These are phyloP conservation scores for Fusarium fracticaudum DNA, from an alignment of 2,329 filamentous ascomycete genomes.

Conservation along the genomic window DNA sequence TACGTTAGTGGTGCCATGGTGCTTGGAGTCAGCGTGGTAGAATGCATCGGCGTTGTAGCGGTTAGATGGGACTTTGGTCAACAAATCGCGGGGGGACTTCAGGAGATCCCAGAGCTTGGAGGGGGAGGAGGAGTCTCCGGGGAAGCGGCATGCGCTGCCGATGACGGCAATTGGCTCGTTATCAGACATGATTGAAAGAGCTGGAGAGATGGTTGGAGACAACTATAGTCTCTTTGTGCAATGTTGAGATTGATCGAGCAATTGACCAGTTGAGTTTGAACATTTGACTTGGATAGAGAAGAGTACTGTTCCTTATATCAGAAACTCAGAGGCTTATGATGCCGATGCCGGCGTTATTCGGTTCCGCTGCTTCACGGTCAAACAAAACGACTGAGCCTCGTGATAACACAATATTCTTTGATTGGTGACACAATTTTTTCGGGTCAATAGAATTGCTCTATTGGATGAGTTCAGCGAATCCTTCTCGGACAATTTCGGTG, in stretches of 20 bases:
- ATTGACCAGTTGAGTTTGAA: background rate
- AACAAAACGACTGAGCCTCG: background rate
- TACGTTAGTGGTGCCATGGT: background rate
- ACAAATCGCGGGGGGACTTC: fast-evolving
- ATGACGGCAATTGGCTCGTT: slow-evolving; percentile 53
- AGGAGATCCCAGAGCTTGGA: background rate
- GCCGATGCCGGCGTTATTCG: background rate
- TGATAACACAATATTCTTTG: background rate
- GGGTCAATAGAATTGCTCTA: fast-evolving
- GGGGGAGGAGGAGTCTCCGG: slow-evolving; percentile 45
- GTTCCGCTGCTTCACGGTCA: background rate
- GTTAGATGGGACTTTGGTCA: background rate
- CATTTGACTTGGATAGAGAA: background rate
- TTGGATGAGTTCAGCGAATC: background rate
- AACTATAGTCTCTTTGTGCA: background rate
- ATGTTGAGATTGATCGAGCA: background rate
- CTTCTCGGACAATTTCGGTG: background rate
- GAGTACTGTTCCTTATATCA: background rate
- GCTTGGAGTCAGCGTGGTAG: background rate
- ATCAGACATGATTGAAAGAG: background rate
- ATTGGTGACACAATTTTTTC: background rate
- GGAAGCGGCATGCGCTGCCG: slow-evolving; percentile 52
- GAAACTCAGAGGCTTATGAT: fast-evolving
- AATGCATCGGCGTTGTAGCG: background rate
- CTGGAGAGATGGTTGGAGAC: background rate